Base-by-base conservation (phyloP, 2,329 filamentous ascomycete genomes). In the Colletotrichum endophyticum region DNA sequence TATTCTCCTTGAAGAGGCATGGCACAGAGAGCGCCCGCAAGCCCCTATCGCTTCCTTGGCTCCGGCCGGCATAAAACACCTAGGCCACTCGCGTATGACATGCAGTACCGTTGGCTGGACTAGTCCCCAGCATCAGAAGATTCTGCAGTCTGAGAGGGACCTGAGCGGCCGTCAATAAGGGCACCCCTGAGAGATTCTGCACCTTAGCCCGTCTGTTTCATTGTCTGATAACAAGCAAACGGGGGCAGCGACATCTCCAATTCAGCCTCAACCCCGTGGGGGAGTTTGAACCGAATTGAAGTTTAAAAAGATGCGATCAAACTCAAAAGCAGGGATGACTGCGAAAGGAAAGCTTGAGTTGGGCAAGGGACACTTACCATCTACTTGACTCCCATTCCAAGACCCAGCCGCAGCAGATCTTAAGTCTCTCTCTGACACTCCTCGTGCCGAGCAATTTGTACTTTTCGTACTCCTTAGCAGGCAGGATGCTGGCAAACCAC, bases 401-500 rank as follows among this genome's bases (percentile, higher is more conserved):
- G 77, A 96, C 94, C 96, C 96, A 98, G 56, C 86, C 86, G 67
- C 94, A 95, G 77, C 95, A 95, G 66, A 98, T 94, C 86, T 98
- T 98, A 72, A 98, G 85, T 73, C 96, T 89, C 81, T 96, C 92
- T 76, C 96, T 89, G 6, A 98, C 95, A 79, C 94, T 96, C 5
- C 89, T 93, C 7, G 94, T 94, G 15, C 89, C 88, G 16, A 98
- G 85, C 25, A 98, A 86, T 15, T 90, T 88, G 79, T 98, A 98
- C 82, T 96, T 98, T 80, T 97, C 94, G 32, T 92, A 87, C 30
- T 97, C 94, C 16, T 91, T 90, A 49, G 97, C 92, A 0, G 95
- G 95, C 15, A 98, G 85, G 25, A 97, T 92, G 81, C 92, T 95
- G 12, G 94, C 96, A 79, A 98, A 94, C 96, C 96, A 98, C 90